Percentiles rank a stretch among this genome's conserved stretches.
These are phyloP conservation scores for Epichloe elymi DNA, from an alignment of 2,329 filamentous ascomycete genomes.

Conservation along the genomic window DNA sequence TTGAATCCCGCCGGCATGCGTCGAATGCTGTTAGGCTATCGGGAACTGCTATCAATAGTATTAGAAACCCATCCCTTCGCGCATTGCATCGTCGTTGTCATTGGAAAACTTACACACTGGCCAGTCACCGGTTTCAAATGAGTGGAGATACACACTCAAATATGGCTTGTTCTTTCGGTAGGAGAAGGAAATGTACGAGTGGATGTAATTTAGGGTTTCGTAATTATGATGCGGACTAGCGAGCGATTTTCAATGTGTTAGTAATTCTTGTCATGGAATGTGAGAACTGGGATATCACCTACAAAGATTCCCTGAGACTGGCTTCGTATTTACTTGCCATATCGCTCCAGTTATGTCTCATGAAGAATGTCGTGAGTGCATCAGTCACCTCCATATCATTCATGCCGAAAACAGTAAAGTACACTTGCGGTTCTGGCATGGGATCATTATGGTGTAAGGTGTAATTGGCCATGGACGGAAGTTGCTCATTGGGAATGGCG, in stretches of 20 bases:
- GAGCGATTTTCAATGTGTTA: too few species aligned
- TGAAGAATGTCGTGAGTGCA: neutral
- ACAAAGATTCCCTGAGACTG: neutral
- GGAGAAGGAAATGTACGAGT: neutral
- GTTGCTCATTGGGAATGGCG: neutral
- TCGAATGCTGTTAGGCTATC: neutral
- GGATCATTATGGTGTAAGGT: neutral
- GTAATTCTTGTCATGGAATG: too few species aligned
- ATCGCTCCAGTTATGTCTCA: neutral
- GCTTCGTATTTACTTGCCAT: neutral
- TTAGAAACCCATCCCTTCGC: neutral
- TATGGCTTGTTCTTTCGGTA: neutral
- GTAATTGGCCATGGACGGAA: constrained; percentile 1
- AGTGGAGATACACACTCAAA: neutral
- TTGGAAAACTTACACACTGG: neutral
- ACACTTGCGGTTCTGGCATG: constrained; percentile 1
- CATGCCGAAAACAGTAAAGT: neutral
- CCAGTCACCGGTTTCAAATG: neutral
- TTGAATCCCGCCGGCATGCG: too few species aligned
- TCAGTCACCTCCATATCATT: neutral
- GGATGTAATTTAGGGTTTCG: neutral
- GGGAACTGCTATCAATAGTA: neutral
- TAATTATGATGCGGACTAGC: neutral
- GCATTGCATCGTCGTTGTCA: neutral
- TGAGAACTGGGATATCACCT: neutral